Percentiles rank a stretch among this genome's conserved stretches.
Evolutionary conservation across 305 asterid species (phyloP).

Genomic region (Euphrasia arctica): DNA sequence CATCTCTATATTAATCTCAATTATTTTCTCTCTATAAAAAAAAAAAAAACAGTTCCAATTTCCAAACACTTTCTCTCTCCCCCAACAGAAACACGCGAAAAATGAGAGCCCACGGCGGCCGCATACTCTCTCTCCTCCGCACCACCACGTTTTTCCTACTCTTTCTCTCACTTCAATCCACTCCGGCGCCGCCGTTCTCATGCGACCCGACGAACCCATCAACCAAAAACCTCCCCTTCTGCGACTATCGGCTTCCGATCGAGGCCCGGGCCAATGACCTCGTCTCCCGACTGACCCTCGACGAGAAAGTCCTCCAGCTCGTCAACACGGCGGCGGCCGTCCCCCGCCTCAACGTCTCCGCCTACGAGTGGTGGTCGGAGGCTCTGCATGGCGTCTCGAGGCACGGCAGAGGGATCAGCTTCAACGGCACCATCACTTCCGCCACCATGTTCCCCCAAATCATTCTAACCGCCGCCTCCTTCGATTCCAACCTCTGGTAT

Average conservation of each 20-base stretch:
- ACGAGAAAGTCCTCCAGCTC: slow-evolving; percentile 41
- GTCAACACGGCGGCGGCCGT: slow-evolving; percentile 50
- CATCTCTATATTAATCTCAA: no score
- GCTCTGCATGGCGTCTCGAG: slow-evolving; percentile 69
- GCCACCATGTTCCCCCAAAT: slow-evolving; percentile 77
- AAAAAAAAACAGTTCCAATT: no score
- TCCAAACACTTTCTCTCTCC: background rate
- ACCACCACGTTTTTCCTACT: background rate
- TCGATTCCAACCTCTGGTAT: slow-evolving; percentile 61
- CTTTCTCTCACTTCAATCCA: slow-evolving; percentile 11
- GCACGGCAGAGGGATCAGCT: slow-evolving; percentile 54
- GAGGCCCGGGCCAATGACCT: slow-evolving; percentile 34
- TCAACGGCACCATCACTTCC: slow-evolving; percentile 45
- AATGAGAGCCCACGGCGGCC: slow-evolving; percentile 28
- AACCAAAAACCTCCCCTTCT: slow-evolving; percentile 34
- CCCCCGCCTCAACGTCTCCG: slow-evolving; percentile 64
- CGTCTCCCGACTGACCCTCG: slow-evolving; percentile 41
- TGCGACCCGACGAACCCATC: slow-evolving; percentile 38
- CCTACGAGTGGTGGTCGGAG: slow-evolving; percentile 90
- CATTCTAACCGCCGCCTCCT: slow-evolving; percentile 65
- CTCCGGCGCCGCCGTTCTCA: slow-evolving; percentile 39
- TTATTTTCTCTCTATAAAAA: background rate
- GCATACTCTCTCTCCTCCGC: slow-evolving; percentile 16
- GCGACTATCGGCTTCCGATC: slow-evolving; percentile 28
- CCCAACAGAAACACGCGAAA: background rate